Evolutionary conservation across 768 basidiomycete genomes (phyloP), one percentile per base, ranked within the genome.

Genomic region (Lactifluus echinatus): DNA sequence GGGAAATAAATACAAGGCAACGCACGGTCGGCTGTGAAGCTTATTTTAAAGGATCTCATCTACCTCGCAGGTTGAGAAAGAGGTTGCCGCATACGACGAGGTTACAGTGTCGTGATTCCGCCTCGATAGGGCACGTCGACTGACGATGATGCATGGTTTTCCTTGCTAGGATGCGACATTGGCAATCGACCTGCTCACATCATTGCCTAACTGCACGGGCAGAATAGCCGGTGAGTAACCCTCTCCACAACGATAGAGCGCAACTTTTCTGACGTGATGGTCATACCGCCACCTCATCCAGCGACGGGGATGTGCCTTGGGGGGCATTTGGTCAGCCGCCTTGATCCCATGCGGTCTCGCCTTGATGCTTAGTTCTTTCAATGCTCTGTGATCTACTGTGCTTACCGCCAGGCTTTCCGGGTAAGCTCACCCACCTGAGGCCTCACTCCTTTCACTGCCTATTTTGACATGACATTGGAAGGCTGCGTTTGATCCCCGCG

Each of bases 251-350:
- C 2, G 15, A 21, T 24, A 7, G 12, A 42, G n/a, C n/a, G n/a
- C n/a, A 34, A 29, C 11, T 3, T 10, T 24, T 17, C n/a, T 26
- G 8, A 21, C 24, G 23, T 26, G 33, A 29, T 14, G n/a, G n/a
- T n/a, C n/a, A n/a, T n/a, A n/a, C 29, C 12, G 12, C n/a, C 39
- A 4, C 50, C 21, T 66, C 66, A 66, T 29, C 26, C 63, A 86
- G 86, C 85, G 1, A 94, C 92, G 3, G 92, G 92, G 43, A 93
- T 93, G 89, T 93, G 91, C 64, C 79, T 92, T 5, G 88, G 90
- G 31, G 92, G 90, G 2, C 92, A 93, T 65, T 72, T 92, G 62
- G 89, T 89, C 67, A 47, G 80, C 71, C 26, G n/a, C 24, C 21
- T 29, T 26, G 3, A 40, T 37, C 36, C 15, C 19, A n/a, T 17